phyloP scores from a whole-genome alignment of 2,329 filamentous ascomycete species.

The Aspergillus sp. region DNA sequence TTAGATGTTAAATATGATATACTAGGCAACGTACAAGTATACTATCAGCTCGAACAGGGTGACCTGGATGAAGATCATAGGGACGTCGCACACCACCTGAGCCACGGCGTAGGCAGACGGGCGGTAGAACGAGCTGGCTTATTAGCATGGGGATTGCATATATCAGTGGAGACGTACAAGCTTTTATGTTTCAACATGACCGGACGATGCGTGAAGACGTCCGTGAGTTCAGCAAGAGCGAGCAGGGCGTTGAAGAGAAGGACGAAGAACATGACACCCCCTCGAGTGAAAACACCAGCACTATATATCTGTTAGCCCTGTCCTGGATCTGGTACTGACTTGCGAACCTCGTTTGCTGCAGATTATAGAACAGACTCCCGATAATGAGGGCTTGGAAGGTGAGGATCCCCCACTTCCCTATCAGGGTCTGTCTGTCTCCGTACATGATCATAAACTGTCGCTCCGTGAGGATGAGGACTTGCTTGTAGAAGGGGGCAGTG shows the following conservation, averaged over 20 bases:
- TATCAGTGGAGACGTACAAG: conserved; percentile 44
- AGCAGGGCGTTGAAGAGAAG: conserved; percentile 64
- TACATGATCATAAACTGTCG: conserved; percentile 53
- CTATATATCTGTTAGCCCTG: conserved; percentile 24
- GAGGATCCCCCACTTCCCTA: conserved; percentile 53
- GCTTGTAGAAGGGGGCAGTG: conserved; percentile 51
- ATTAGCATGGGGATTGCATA: conserved; percentile 8
- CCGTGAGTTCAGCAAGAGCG: conserved; percentile 60
- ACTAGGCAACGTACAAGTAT: conserved; percentile 49
- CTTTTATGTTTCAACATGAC: conserved; percentile 70
- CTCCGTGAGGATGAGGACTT: conserved; percentile 57
- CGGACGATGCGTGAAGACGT: conserved; percentile 61
- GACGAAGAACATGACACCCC: conserved; percentile 63
- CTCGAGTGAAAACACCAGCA: conserved; percentile 58
- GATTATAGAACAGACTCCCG: conserved; percentile 54
- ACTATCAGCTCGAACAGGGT: conserved; percentile 60
- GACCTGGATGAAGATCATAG: conserved; percentile 59
- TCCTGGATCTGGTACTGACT: not conserved
- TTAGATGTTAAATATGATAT: too few relatives aligned
- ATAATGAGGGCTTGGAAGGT: conserved; percentile 48
- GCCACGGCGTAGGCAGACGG: conserved; percentile 61
- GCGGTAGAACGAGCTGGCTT: conserved; percentile 59
- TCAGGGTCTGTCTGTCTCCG: conserved; percentile 52
- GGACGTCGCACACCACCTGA: conserved; percentile 58
- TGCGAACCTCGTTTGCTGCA: conserved; percentile 48